Evolutionary conservation across 148 eudicot species (phyloP), one percentile per base, ranked within the genome.

Genomic region (Hydrangea macrophylla): DNA sequence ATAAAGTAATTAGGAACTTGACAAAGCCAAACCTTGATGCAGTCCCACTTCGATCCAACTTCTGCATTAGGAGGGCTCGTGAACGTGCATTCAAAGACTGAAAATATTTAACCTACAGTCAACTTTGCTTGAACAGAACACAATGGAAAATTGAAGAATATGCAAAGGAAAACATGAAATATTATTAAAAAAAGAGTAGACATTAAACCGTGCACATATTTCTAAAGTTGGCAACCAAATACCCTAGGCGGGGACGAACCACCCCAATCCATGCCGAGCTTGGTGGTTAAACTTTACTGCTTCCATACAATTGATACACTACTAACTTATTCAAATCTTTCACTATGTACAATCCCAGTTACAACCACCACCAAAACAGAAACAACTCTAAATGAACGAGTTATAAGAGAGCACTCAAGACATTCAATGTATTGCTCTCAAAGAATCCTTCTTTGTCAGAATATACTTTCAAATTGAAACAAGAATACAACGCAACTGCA

Each of bases 81-180:
- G 98, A 89, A 30, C 83, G 82, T 76, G 93, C 96, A 89, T 87
- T 92, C 60, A 92, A 64, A 70, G 96, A 69, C 97, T 92, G 78
- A n/a, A 57, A 65, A 55, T n/a, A 23, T 17, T 54, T 51, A 30
- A 62, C 54, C 23, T 20, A 37, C 44, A 32, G 57, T 44, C 55
- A 48, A 56, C 27, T 42, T 20, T 28, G 31, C 26, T 6, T 40
- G 13, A 13, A 9, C 22, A 53, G 15, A 57, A 7, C 3, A 1
- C 5, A 28, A 69, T 8, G 18, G 58, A 25, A 3, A 53, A 48
- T 18, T 48, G 6, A 17, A 1, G 53, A 22, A 48, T 48, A 48
- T 48, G 23, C 15, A 18, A 32, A 44, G 18, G 20, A 1, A 37
- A 8, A 36, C 22, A 68, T n/a, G n/a, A n/a, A n/a, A n/a, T n/a